Percentiles rank a stretch among this genome's conserved stretches.
Evolutionary conservation across 2,329 filamentous ascomycete species (phyloP).

Genomic region (Xylariaceae sp.): DNA sequence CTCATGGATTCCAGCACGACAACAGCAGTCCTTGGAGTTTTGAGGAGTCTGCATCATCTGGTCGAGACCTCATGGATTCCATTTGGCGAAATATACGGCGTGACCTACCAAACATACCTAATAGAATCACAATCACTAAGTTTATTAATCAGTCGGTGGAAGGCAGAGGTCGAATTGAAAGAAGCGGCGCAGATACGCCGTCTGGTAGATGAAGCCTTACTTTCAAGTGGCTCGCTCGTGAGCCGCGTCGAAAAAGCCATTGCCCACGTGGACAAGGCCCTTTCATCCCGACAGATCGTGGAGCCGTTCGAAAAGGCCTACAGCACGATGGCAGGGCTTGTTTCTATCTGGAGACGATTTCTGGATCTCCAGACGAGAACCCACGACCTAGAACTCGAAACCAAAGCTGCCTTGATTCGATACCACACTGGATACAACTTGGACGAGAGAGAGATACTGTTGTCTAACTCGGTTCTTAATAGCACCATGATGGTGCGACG

Average conservation of each 20-base stretch:
- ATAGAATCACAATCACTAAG: constrained; percentile 9
- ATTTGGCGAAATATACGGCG: constrained; percentile 13
- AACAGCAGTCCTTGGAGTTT: constrained; percentile 15
- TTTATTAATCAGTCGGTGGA: constrained; percentile 11
- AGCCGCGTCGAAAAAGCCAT: constrained; percentile 16
- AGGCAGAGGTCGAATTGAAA: constrained; percentile 18
- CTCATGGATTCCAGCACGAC: constrained; percentile 17
- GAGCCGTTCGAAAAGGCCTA: constrained; percentile 9
- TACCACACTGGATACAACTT: constrained; percentile 24
- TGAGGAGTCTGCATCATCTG: constrained; percentile 24
- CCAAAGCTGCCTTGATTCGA: constrained; percentile 22
- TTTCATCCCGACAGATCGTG: constrained; percentile 9
- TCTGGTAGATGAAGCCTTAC: constrained; percentile 4
- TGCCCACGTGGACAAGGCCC: constrained; percentile 11
- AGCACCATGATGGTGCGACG: constrained; percentile 8
- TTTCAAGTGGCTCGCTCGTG: constrained; percentile 7
- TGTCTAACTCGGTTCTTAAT: constrained; percentile 7
- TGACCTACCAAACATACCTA: constrained; percentile 6
- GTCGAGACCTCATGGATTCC: constrained; percentile 26
- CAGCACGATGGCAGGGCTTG: constrained; percentile 16
- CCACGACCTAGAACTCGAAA: constrained; percentile 16
- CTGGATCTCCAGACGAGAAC: constrained; percentile 21
- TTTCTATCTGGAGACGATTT: constrained; percentile 21
- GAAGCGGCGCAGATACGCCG: constrained; percentile 9
- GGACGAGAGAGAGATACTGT: constrained; percentile 19